These are phyloP conservation scores for Rhizopogon vulgaris DNA, from an alignment of 768 basidiomycete genomes.

Conservation along the genomic window DNA sequence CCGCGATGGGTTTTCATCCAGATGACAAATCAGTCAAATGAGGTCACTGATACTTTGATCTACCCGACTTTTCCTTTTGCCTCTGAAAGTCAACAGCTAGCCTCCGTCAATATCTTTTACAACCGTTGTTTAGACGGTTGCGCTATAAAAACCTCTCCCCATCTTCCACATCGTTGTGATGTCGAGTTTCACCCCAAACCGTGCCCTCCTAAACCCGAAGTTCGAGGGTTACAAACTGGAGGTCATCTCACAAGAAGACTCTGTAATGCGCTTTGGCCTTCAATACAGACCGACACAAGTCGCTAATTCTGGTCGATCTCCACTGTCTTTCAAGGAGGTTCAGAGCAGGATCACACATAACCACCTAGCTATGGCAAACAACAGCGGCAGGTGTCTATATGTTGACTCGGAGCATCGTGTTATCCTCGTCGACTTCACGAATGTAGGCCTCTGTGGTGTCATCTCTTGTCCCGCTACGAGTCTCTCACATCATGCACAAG, in stretches of 20 bases:
- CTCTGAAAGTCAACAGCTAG: too few relatives aligned
- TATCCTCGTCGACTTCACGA: slow-evolving; percentile 48
- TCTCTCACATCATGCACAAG: slow-evolving; percentile 20
- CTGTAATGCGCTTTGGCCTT: slow-evolving; percentile 46
- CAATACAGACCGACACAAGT: slow-evolving; percentile 39
- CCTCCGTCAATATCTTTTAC: too few relatives aligned
- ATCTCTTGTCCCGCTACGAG: neutral
- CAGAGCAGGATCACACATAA: slow-evolving; percentile 83
- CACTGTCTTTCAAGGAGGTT: slow-evolving; percentile 74
- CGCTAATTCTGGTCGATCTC: slow-evolving; percentile 52
- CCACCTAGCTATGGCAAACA: slow-evolving; percentile 52
- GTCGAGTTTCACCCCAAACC: slow-evolving; percentile 39
- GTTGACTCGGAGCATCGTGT: slow-evolving; percentile 61
- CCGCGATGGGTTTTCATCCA: too few relatives aligned
- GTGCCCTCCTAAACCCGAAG: slow-evolving; percentile 65
- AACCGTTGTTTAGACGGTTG: too few relatives aligned
- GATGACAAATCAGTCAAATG: too few relatives aligned
- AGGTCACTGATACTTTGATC: too few relatives aligned
- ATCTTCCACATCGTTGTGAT: slow-evolving; percentile 9
- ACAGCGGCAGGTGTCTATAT: slow-evolving; percentile 50
- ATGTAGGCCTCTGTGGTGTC: slow-evolving; percentile 39
- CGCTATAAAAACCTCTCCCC: too few relatives aligned
- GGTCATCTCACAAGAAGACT: slow-evolving; percentile 50
- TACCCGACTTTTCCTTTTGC: too few relatives aligned
- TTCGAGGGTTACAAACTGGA: slow-evolving; percentile 83